Percentiles rank a stretch among this genome's conserved stretches.
Conservation (phyloP, 2,329 filamentous ascomycete genomes). For the Penicillium sp. region DNA sequence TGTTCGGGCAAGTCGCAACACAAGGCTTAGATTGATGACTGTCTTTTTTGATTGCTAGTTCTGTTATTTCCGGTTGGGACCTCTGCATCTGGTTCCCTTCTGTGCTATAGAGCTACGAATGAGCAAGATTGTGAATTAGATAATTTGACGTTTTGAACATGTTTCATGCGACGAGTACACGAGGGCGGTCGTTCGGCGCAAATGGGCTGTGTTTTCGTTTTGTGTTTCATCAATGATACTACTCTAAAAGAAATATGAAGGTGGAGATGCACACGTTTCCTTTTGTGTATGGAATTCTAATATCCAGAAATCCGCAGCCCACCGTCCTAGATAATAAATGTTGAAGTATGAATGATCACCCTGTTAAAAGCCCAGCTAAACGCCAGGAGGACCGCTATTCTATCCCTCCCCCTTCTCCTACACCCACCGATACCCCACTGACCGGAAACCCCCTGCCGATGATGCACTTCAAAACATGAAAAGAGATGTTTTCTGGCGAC, state of each 20-base stretch:
- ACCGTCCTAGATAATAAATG: background rate
- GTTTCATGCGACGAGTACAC: background rate
- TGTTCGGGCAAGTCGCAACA: conserved; percentile 49
- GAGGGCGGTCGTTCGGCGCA: background rate
- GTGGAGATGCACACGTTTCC: background rate
- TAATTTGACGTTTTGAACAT: background rate
- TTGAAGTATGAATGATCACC: background rate
- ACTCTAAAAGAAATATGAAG: too few species aligned
- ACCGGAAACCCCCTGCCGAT: too few species aligned
- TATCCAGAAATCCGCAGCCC: background rate
- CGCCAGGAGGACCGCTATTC: background rate
- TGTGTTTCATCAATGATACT: background rate
- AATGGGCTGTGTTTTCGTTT: background rate
- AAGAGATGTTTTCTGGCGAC: background rate
- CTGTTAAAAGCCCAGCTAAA: background rate
- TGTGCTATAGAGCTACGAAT: background rate
- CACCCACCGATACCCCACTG: background rate
- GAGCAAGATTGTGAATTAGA: background rate
- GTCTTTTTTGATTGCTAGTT: background rate
- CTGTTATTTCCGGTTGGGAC: background rate
- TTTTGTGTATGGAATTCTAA: background rate
- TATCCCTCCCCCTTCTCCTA: background rate
- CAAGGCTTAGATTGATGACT: background rate
- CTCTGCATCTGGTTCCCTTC: background rate
- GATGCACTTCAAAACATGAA: background rate